Evolutionary conservation across 495 filamentous ascomycete genomes (phyloP), one percentile per base, ranked within the genome.

Genomic region (Aspergillus haitiensis): DNA sequence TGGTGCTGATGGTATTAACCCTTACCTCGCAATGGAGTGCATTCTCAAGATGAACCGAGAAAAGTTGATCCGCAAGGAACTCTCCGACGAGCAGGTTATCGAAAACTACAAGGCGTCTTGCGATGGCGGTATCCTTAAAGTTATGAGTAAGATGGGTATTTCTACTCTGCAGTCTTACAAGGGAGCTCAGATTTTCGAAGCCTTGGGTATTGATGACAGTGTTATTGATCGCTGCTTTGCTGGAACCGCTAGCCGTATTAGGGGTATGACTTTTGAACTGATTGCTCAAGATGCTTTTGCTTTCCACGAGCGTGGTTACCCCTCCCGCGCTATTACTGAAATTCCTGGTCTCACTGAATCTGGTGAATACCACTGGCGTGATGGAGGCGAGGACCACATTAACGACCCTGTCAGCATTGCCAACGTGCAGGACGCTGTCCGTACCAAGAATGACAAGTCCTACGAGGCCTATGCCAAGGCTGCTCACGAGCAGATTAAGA

Each of bases 71-170:
- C 88, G 92, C 67, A 95, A 95, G 81, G 86, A 93, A 67, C 78
- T 98, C 18, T 80, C 84, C 21, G 87, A 95, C 59, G 91, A 96
- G 48, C 82, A 86, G 61, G 86, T 98, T 52, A 90, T 99, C 60
- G 86, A 89, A 60, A 99, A 99, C 77, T 99, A 98, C 82, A 96
- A 95, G 80, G 90, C 94, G 67, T 99, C 94, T 48, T 95, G 91
- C 67, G 95, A 98, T 67, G 94, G 94, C 66, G 94, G 94, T 75
- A 97, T 99, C 60, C 82, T 99, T 58, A 99, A 99, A 79, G 94
- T 99, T 70, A 99, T 99, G 94, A 96, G 91, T 77, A 99, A 99
- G 82, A 99, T 99, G 94, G 94, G 94, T 76, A 99, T 99, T 66
- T 99, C 94, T 10, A 99, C 94, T 47, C 79, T 99, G 46, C 91